Evolutionary conservation across 2,329 filamentous ascomycete species (phyloP).

Genomic region (Fonsecaea pugnacius): DNA sequence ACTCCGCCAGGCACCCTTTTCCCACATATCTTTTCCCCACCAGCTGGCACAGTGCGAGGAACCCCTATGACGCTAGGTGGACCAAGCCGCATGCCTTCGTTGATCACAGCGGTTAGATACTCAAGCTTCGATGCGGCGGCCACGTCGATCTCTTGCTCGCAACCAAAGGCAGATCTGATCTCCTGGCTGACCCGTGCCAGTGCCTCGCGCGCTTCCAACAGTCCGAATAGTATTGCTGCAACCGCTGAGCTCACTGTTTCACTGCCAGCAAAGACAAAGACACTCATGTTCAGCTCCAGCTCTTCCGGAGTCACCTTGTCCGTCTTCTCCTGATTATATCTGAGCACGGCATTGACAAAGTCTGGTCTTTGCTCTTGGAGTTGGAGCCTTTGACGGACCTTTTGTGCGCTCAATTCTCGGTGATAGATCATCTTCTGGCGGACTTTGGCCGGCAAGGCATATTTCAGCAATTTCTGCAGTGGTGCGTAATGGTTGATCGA

Average conservation of each 20-base stretch:
- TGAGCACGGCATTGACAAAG: conserved; percentile 23
- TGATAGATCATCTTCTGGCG: conserved; percentile 23
- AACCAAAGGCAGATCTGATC: conserved; percentile 43
- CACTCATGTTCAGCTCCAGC: conserved; percentile 53
- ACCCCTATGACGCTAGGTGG: conserved; percentile 24
- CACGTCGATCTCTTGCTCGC: conserved; percentile 45
- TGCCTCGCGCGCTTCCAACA: conserved; percentile 43
- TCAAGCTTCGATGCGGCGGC: conserved; percentile 21
- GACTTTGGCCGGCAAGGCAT: conserved; percentile 10
- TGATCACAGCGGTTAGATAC: conserved; percentile 31
- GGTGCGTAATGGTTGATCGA: conserved; percentile 25
- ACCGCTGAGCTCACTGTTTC: conserved; percentile 55
- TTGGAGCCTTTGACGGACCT: conserved; percentile 17
- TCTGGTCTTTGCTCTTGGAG: conserved; percentile 14
- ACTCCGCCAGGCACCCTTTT: conserved; percentile 35
- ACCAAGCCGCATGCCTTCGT: conserved; percentile 27
- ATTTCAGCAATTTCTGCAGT: conserved; percentile 21
- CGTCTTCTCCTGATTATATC: conserved; percentile 20
- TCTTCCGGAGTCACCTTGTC: conserved; percentile 66
- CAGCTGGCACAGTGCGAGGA: conserved; percentile 46
- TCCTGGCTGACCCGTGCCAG: conserved; percentile 43
- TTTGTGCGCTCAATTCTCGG: conserved; percentile 12
- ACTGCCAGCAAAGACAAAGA: conserved; percentile 48
- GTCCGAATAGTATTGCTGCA: conserved; percentile 48
- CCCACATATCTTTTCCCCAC: conserved; percentile 35